These are phyloP conservation scores for Paralagenidium karlingii DNA, from an alignment of 352 stramenopile species.

Conservation along the genomic window DNA sequence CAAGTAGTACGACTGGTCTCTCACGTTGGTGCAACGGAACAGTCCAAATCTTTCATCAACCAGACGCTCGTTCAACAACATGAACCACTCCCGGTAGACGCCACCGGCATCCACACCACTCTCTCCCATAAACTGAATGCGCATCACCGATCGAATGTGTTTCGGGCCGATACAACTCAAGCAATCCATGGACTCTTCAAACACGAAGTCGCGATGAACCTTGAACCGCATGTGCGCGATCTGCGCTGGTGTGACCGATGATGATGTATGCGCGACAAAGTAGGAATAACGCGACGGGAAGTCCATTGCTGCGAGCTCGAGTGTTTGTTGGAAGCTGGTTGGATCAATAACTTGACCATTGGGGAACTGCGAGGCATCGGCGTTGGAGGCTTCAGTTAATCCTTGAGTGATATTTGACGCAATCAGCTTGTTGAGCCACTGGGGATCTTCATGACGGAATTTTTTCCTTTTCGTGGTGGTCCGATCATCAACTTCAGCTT, in stretches of 20 bases:
- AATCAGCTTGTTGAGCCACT: too few species aligned
- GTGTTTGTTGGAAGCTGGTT: too few species aligned
- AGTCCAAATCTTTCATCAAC: slow-evolving; percentile 1
- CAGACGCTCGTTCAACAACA: slow-evolving; percentile 7
- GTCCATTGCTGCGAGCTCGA: neutral
- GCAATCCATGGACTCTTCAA: slow-evolving; percentile 3
- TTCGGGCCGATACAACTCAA: neutral
- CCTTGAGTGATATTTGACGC: too few species aligned
- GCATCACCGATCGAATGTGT: slow-evolving; percentile 1
- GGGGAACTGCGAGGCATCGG: too few species aligned
- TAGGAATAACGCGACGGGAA: neutral
- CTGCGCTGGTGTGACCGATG: too few species aligned
- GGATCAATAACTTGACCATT: too few species aligned
- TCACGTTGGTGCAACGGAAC: slow-evolving; percentile 9
- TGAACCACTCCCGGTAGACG: slow-evolving; percentile 28
- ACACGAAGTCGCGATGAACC: slow-evolving; percentile 4
- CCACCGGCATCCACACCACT: slow-evolving; percentile 28
- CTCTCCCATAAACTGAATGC: slow-evolving; percentile 22
- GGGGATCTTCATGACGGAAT: too few species aligned
- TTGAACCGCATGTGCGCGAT: neutral
- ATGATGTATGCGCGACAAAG: too few species aligned
- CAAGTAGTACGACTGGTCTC: slow-evolving; percentile 7
- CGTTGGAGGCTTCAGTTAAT: too few species aligned
- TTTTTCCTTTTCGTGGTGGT: too few species aligned
- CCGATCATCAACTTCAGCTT: too few species aligned